Evolutionary conservation across 352 stramenopile genomes (phyloP).

Genomic region (Globisporangium sylvaticum): DNA sequence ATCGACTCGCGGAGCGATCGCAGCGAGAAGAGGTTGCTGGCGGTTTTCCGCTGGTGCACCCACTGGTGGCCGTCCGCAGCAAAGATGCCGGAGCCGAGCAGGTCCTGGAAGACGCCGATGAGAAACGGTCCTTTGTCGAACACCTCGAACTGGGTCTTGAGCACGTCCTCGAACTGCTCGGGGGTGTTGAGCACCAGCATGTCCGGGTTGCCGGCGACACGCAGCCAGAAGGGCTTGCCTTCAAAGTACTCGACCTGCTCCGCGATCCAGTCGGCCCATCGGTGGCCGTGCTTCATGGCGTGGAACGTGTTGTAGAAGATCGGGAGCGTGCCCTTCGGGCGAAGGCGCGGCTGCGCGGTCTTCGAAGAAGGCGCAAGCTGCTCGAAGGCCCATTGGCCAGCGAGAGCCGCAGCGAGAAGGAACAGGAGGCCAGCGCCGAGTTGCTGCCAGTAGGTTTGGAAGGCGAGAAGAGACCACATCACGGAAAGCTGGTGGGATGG

Average conservation of each 20-base stretch:
- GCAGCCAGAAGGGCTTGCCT: not conserved
- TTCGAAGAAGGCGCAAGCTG: not conserved
- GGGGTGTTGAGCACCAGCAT: not conserved
- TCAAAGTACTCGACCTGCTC: not conserved
- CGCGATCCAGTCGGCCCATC: not conserved
- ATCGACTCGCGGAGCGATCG: slow-evolving; percentile 22
- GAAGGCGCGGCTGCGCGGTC: not conserved
- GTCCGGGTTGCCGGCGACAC: not conserved
- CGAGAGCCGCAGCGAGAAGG: not conserved
- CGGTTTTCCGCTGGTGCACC: slow-evolving; percentile 28
- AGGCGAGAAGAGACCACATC: not conserved
- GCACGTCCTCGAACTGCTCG: not conserved
- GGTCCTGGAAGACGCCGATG: too few relatives aligned
- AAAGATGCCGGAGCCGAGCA: slow-evolving; percentile 16
- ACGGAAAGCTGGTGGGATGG: too few relatives aligned
- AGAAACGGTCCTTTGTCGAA: not conserved
- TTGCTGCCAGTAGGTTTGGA: not conserved
- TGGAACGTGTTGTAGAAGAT: not conserved
- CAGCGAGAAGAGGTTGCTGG: slow-evolving; percentile 27
- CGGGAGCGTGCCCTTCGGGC: not conserved
- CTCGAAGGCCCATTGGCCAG: not conserved
- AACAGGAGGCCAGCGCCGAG: not conserved
- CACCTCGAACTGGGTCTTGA: not conserved
- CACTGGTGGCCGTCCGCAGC: slow-evolving; percentile 25
- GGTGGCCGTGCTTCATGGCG: not conserved